These are phyloP conservation scores for Chalara sp. DNA, from an alignment of 2,329 filamentous ascomycete genomes.

Conservation along the genomic window DNA sequence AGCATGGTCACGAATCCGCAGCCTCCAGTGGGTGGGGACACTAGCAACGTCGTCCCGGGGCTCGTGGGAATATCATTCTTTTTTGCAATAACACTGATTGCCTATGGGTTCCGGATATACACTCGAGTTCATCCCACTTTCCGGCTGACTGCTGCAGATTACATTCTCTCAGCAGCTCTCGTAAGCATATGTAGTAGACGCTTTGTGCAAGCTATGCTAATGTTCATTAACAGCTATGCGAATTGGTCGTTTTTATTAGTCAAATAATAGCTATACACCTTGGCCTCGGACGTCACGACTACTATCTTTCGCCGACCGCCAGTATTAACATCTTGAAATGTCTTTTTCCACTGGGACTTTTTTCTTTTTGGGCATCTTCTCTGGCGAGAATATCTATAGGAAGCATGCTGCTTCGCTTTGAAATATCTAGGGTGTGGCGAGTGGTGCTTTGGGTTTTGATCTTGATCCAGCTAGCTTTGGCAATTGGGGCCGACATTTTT, in stretches of 20 bases:
- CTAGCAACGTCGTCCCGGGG: too few species aligned
- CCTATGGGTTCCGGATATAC: too few species aligned
- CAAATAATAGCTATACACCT: neutral
- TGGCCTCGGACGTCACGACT: neutral
- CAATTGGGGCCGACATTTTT: neutral
- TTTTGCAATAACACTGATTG: too few species aligned
- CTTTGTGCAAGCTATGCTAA: neutral
- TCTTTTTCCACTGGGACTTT: neutral
- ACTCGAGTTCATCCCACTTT: too few species aligned
- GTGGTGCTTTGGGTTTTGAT: neutral
- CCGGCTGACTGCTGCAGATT: too few species aligned
- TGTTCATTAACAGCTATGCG: neutral
- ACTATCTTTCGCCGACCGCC: neutral
- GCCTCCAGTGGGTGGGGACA: too few species aligned
- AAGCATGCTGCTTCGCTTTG: constrained; percentile 1
- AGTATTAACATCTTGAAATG: neutral
- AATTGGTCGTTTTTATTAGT: neutral
- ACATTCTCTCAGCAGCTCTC: too few species aligned
- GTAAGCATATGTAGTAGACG: too few species aligned
- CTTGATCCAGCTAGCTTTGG: neutral
- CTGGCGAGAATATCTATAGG: neutral
- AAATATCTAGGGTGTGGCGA: neutral
- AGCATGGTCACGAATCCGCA: too few species aligned
- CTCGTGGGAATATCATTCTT: too few species aligned
- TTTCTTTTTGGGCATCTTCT: neutral